Percentiles rank a stretch among this genome's conserved stretches.
Conservation (phyloP, 257 asterid genomes). For the Solanum rostratum region DNA sequence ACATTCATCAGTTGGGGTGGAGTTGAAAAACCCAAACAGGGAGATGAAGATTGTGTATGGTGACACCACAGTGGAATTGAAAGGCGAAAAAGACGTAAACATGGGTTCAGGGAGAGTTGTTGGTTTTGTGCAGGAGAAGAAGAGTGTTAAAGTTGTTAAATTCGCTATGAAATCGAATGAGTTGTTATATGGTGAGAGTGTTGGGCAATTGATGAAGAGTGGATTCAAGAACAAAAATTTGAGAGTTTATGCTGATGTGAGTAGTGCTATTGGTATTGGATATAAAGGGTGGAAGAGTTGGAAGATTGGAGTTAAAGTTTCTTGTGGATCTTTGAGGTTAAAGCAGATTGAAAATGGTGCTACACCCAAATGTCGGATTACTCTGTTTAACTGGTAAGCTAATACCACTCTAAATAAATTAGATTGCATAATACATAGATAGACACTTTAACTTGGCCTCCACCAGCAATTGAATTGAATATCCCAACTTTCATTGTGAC, state of each 20-base stretch:
- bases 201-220: conserved; percentile 8
- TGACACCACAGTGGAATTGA: conserved; percentile 4
- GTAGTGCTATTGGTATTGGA: conserved; percentile 15
- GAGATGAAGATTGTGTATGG: conserved; percentile 22
- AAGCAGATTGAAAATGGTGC: conserved; percentile 9
- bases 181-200: not conserved
- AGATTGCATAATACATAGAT: not conserved
- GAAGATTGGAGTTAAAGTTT: conserved; percentile 7
- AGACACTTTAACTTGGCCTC: not conserved
- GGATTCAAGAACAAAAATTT: conserved; percentile 20
- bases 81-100: conserved; percentile 1
- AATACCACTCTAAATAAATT: not conserved
- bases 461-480: not conserved
- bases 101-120: conserved; percentile 16
- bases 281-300: conserved; percentile 11
- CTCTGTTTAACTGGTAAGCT: conserved; percentile 18
- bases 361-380: conserved; percentile 15
- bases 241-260: conserved; percentile 12
- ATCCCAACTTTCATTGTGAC: not conserved
- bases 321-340: conserved; percentile 14
- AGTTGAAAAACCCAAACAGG: conserved; percentile 26
- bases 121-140: conserved; percentile 17
- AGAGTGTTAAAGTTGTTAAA: conserved; percentile 12
- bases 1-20: conserved; percentile 1
- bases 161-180: not conserved